Evolutionary conservation across 352 stramenopile genomes (phyloP).

Genomic region (Globisporangium abappressorium): DNA sequence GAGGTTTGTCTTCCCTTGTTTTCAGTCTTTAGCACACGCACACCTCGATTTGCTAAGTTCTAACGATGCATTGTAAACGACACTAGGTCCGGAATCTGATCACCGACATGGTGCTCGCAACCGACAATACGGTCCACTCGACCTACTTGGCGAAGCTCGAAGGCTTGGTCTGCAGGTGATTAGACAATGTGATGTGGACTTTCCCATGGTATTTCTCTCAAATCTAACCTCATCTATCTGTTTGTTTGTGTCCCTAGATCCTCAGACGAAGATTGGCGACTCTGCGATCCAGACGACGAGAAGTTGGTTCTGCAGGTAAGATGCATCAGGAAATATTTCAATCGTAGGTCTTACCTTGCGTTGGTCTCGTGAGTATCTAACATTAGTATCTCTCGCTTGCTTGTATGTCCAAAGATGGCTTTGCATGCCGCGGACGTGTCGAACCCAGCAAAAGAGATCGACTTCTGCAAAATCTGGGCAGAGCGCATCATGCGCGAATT

Average conservation of each 20-base stretch:
- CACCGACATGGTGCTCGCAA: constrained; percentile 86
- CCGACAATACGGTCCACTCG: constrained; percentile 84
- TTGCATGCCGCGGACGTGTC: constrained; percentile 93
- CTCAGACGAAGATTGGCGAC: constrained; percentile 49
- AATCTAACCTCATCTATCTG: background rate
- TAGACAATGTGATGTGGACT: background rate
- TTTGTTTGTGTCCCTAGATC: constrained; percentile 5
- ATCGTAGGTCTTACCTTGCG: background rate
- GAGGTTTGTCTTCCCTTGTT: constrained; percentile 34
- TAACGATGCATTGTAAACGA: background rate
- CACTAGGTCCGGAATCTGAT: constrained; percentile 63
- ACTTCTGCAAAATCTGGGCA: constrained; percentile 81
- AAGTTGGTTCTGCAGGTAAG: constrained; percentile 56
- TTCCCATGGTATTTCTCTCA: too few species aligned
- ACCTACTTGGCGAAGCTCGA: constrained; percentile 79
- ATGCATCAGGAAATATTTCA: too few species aligned
- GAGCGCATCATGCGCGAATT: constrained; percentile 92
- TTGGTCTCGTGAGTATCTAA: background rate
- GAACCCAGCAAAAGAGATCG: constrained; percentile 86
- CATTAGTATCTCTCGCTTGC: background rate
- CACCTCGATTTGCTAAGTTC: background rate
- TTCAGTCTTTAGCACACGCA: background rate
- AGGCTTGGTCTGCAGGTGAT: constrained; percentile 54
- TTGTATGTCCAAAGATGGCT: constrained; percentile 44
- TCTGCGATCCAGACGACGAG: constrained; percentile 61